phyloP scores from a whole-genome alignment of 306 rosid genomes.

The Prunus davidiana region DNA sequence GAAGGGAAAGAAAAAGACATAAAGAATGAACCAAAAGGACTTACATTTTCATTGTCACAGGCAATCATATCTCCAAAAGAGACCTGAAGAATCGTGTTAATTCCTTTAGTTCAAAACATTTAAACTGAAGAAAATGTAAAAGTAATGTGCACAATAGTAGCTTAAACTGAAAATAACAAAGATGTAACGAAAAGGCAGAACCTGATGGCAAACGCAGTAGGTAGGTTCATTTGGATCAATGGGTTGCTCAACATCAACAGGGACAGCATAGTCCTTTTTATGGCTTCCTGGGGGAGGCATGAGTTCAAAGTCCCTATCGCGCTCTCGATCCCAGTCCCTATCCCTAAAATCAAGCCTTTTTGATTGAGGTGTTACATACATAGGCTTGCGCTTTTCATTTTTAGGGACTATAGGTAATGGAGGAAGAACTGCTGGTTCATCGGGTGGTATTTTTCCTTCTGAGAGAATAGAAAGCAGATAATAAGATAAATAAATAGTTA shows the following conservation, averaged over 20 bases:
- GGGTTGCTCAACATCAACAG: conserved; percentile 85
- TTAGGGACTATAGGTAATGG: conserved; percentile 75
- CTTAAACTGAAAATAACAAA: conserved; percentile 1
- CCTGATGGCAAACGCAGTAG: conserved; percentile 98
- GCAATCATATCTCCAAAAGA: conserved; percentile 98
- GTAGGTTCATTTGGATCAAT: conserved; percentile 97
- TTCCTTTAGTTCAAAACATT: conserved; percentile 28
- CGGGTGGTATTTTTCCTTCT: conserved; percentile 87
- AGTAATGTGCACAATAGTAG: conserved; percentile 15
- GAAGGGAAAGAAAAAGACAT: conserved; percentile 19
- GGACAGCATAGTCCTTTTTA: conserved; percentile 62
- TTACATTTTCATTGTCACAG: conserved; percentile 93
- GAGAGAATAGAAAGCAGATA: conserved; percentile 20
- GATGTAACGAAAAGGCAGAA: conserved; percentile 26
- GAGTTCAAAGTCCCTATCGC: conserved; percentile 92
- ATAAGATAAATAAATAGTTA: conserved; percentile 15
- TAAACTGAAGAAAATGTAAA: conserved; percentile 14
- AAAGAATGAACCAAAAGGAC: conserved; percentile 22
- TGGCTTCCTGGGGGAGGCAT: conserved; percentile 98
- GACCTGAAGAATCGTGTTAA: conserved; percentile 52
- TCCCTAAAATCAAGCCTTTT: conserved; percentile 80
- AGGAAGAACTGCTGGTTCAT: conserved; percentile 87
- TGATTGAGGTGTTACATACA: conserved; percentile 67
- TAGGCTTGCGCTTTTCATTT: conserved; percentile 61
- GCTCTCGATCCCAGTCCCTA: conserved; percentile 95